A percentile compares a stretch with the other conserved stretches of the same genome.
Conservation (phyloP, 2,329 filamentous ascomycete species). For the Dactylellina cionopaga region DNA sequence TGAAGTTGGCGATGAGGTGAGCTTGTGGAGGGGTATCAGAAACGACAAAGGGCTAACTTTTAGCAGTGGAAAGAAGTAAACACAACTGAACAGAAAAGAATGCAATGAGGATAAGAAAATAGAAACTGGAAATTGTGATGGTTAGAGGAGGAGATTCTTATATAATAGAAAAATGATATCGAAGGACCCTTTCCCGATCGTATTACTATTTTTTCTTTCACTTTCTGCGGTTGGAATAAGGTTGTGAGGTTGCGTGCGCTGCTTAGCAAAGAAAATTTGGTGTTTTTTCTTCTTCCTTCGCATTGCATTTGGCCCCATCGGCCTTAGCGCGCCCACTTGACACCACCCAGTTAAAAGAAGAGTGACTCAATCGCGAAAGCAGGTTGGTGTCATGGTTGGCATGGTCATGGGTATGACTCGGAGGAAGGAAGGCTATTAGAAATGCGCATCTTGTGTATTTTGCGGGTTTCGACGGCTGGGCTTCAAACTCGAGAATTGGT, state of each 20-base stretch:
- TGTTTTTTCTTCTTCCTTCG: conserved; percentile 35
- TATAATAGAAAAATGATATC: conserved; percentile 15
- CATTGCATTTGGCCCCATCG: conserved; percentile 2
- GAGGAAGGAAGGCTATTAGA: conserved; percentile 13
- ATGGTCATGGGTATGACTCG: conserved; percentile 41
- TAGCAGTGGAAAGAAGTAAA: conserved; percentile 1
- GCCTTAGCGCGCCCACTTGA: conserved; percentile 26
- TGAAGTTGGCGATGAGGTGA: conserved; percentile 2
- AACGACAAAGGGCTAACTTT: not conserved
- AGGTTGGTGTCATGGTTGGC: conserved; percentile 6
- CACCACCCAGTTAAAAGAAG: too few relatives aligned
- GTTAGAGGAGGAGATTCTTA: conserved; percentile 24
- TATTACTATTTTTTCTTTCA: conserved; percentile 30
- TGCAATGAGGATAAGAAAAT: conserved; percentile 12
- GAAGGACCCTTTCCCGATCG: conserved; percentile 6
- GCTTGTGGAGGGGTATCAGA: conserved; percentile 23
- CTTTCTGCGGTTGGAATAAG: conserved; percentile 46
- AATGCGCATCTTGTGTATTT: conserved; percentile 18
- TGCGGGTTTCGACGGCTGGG: not conserved
- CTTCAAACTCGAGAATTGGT: too few relatives aligned
- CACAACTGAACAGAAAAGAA: conserved; percentile 1
- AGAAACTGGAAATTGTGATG: conserved; percentile 2
- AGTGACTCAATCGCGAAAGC: conserved; percentile 39
- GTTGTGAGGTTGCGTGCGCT: conserved; percentile 40
- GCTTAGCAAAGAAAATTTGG: conserved; percentile 38